Base-by-base conservation (phyloP, 2,329 filamentous ascomycete species). In the Cercospora sojina region DNA sequence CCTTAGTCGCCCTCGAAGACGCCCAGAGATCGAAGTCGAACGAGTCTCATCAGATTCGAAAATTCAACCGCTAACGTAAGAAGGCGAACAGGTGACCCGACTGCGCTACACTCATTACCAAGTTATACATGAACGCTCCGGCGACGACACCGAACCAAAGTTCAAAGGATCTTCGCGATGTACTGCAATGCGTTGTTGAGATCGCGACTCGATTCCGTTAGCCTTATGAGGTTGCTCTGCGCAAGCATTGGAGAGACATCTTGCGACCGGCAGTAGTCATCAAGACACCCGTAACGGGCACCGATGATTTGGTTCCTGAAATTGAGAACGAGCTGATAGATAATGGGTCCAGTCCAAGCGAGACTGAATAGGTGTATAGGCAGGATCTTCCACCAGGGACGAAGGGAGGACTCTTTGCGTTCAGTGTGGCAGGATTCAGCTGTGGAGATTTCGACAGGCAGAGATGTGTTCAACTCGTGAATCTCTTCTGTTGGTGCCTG, bases 401-500 rank as follows among this genome's bases (percentile, higher is more conserved):
- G 12, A 12, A 3, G 1, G 4, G 4, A 16, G 32, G 4, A 1
- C 1, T 5, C 1, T 0, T 16, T 35, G 35, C 35, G 13, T 2
- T 13, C 3, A 6, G 16, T n/a, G 16, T 9, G 16, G 16, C 35
- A 9, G 5, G 35, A 3, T 1, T 41, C 7, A 0, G 35, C 35
- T 3, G 35, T 2, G 13, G 35, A 41, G 3, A 5, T 0, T 8
- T 8, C 16, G 2, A 8, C 35, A 1, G 35, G 35, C 0, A 3
- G 3, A 2, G 3, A 3, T 0, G 13, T 38, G 2, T 38, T 3
- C 7, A 41, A 0, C 35, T 41, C 35, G 5, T 41, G 3, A 3
- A 41, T 3, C 2, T 41, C 35, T 9, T 41, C 35, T 0, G 35
- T 41, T 3, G 35, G 16, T n/a, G 35, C 6, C 3, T 1, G 2